These are phyloP conservation scores for Lumnitzera littorea DNA, from an alignment of 345 rosid species.

Conservation along the genomic window DNA sequence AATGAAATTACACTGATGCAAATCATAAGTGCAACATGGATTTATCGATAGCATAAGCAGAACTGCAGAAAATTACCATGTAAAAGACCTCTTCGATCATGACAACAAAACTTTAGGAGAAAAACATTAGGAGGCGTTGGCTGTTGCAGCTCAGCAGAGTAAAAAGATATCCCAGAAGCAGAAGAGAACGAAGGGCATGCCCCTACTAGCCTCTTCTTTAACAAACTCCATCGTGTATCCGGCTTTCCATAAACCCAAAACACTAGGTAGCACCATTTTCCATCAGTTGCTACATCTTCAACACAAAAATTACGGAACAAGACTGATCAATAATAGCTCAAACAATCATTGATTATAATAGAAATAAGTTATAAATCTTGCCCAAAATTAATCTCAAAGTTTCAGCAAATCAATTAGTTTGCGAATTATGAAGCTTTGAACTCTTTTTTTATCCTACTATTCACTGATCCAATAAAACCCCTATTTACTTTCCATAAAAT, in stretches of 20 bases:
- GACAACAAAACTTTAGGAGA: slow-evolving; percentile 65
- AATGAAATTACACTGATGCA: background rate
- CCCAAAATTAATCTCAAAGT: too few species aligned
- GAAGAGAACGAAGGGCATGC: slow-evolving; percentile 75
- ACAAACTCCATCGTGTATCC: slow-evolving; percentile 64
- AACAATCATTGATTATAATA: background rate
- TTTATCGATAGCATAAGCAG: background rate
- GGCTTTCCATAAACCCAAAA: slow-evolving; percentile 82
- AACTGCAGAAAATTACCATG: slow-evolving; percentile 39
- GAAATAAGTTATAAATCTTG: too few species aligned
- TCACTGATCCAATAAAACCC: too few species aligned
- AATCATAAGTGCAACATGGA: background rate
- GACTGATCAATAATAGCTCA: background rate
- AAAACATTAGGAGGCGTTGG: slow-evolving; percentile 69
- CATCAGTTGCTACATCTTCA: slow-evolving; percentile 90
- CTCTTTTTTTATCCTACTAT: too few species aligned
- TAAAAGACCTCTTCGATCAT: slow-evolving; percentile 76
- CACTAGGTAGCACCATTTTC: slow-evolving; percentile 92
- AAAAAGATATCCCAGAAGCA: slow-evolving; percentile 63
- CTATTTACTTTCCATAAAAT: too few species aligned
- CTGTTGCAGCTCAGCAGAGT: slow-evolving; percentile 44
- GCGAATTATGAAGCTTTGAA: too few species aligned
- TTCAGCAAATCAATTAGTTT: too few species aligned
- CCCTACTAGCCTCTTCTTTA: slow-evolving; percentile 74
- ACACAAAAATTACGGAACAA: slow-evolving; percentile 13